Percentiles rank a stretch among this genome's conserved stretches.
phyloP scores from a whole-genome alignment of 2,329 filamentous ascomycete genomes.

The Colletotrichum filicis region DNA sequence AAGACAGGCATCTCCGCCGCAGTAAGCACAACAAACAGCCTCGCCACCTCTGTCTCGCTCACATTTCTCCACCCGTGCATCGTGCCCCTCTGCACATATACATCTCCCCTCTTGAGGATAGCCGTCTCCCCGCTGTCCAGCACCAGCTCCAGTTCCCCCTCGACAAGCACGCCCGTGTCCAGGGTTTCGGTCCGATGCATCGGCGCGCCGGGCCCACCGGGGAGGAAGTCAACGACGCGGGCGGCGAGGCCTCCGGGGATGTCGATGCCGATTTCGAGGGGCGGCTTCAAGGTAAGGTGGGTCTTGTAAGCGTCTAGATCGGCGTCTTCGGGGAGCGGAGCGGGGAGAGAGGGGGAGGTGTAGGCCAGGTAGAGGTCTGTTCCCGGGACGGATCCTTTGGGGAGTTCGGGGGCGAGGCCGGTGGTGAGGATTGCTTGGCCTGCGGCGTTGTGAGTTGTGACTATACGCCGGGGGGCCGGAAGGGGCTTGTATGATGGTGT shows the following conservation, averaged over 20 bases:
- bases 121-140: slow-evolving; percentile 62
- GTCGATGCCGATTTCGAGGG: slow-evolving; percentile 40
- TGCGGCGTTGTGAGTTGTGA: slow-evolving; percentile 46
- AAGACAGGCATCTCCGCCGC: slow-evolving; percentile 10
- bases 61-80: slow-evolving; percentile 64
- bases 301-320: slow-evolving; percentile 40
- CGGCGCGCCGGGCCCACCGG: slow-evolving; percentile 45
- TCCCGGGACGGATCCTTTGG: slow-evolving; percentile 30
- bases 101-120: slow-evolving; percentile 59
- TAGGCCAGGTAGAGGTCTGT: slow-evolving; percentile 41
- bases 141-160: slow-evolving; percentile 62
- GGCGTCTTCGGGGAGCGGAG: slow-evolving; percentile 30
- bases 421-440: slow-evolving; percentile 48
- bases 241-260: slow-evolving; percentile 52
- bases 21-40: slow-evolving; percentile 44
- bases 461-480: slow-evolving; percentile 26
- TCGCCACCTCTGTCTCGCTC: slow-evolving; percentile 52
- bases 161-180: slow-evolving; percentile 65
- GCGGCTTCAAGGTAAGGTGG: slow-evolving; percentile 19
- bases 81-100: slow-evolving; percentile 66
- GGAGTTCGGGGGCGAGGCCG: slow-evolving; percentile 37
- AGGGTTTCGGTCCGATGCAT: slow-evolving; percentile 65
- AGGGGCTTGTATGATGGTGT: slow-evolving; percentile 9
- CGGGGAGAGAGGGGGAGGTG: slow-evolving; percentile 39
- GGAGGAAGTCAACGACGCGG: slow-evolving; percentile 58